Conservation (phyloP, 2,329 filamentous ascomycete genomes). For the Colletotrichum truncatum region DNA sequence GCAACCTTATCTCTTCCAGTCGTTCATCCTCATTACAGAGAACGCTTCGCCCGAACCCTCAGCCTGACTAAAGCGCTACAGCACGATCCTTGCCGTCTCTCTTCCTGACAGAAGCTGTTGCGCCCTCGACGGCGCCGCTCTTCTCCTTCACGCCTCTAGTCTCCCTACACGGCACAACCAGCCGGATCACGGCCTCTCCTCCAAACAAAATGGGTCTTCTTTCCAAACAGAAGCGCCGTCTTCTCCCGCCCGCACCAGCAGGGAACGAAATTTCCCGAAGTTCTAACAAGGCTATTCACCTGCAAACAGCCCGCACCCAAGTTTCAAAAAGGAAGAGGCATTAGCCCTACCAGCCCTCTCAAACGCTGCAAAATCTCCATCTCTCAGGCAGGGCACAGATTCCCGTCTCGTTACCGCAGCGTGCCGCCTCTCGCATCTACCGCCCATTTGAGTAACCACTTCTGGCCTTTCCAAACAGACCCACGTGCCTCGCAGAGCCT, state of each 20-base stretch:
- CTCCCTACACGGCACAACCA: constrained; percentile 13
- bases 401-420: neutral
- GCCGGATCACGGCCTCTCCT: neutral
- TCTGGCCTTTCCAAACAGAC: neutral
- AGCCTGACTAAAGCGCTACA: neutral
- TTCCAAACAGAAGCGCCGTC: neutral
- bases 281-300: neutral
- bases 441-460: neutral
- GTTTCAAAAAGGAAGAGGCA: constrained; percentile 12
- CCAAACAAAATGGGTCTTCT: too few species aligned
- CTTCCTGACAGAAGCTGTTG: neutral
- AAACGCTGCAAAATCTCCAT: neutral
- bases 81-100: constrained; percentile 1
- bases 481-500: constrained; percentile 22
- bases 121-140: neutral
- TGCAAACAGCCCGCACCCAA: neutral
- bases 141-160: neutral
- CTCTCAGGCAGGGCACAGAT: constrained; percentile 1
- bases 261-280: neutral
- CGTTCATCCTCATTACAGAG: neutral
- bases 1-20: neutral
- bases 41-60: constrained; percentile 2
- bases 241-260: neutral
- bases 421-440: constrained; percentile 2
- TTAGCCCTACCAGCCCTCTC: neutral